phyloP scores from a whole-genome alignment of 2,329 filamentous ascomycete genomes.

The Pseudocercospora fuligena region DNA sequence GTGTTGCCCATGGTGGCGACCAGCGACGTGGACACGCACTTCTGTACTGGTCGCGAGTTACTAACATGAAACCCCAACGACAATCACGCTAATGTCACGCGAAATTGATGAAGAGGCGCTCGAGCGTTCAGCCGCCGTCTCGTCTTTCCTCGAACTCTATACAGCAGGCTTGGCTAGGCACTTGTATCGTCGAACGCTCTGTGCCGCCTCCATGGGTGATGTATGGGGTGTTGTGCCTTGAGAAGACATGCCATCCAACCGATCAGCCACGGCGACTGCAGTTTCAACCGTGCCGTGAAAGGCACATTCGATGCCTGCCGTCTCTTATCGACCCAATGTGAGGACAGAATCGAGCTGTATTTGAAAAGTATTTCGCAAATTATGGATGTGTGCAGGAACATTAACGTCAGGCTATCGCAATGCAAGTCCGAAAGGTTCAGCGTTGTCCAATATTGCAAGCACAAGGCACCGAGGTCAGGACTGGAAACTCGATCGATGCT shows the following conservation, averaged over 20 bases:
- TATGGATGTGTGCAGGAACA: too few relatives aligned
- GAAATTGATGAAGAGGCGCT: conserved; percentile 3
- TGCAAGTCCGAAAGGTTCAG: too few relatives aligned
- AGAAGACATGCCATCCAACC: background rate
- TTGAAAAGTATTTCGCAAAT: too few relatives aligned
- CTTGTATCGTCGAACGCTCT: background rate
- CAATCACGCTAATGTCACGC: conserved; percentile 9
- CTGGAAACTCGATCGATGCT: too few relatives aligned
- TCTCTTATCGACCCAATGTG: too few relatives aligned
- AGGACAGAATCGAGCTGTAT: too few relatives aligned
- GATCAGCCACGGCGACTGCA: background rate
- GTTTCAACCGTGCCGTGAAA: too few relatives aligned
- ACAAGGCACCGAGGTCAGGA: background rate
- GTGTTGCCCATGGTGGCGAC: background rate
- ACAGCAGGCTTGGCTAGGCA: background rate
- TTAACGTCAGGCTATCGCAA: too few relatives aligned
- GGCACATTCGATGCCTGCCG: too few relatives aligned
- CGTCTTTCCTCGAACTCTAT: background rate
- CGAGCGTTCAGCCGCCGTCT: conserved; percentile 1
- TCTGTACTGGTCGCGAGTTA: background rate
- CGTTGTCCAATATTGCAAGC: background rate
- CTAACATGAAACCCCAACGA: conserved; percentile 2
- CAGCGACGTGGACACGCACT: background rate
- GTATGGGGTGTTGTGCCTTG: background rate
- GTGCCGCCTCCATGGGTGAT: background rate